Evolutionary conservation across 2,329 filamentous ascomycete genomes (phyloP).

Genomic region (Ceratocystis harringtonii): DNA sequence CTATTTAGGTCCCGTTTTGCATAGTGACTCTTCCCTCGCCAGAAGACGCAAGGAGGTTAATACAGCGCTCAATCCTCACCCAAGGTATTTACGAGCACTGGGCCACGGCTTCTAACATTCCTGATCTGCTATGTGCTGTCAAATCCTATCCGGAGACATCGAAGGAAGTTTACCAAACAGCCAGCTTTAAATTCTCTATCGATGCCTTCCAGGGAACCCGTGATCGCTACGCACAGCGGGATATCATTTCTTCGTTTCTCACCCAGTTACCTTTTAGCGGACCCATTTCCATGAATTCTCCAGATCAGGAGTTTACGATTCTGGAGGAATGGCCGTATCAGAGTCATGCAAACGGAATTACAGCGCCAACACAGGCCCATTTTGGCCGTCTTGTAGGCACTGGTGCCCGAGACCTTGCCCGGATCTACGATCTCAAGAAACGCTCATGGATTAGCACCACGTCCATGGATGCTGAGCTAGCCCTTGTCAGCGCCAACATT

Average conservation of each 20-base stretch:
- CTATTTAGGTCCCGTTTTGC: constrained; percentile 65
- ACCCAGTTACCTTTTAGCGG: constrained; percentile 64
- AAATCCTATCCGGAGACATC: neutral
- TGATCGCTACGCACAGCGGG: constrained; percentile 44
- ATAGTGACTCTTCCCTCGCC: constrained; percentile 54
- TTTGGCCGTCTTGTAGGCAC: constrained; percentile 57
- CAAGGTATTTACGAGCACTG: constrained; percentile 82
- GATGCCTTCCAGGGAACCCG: constrained; percentile 71
- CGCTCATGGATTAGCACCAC: constrained; percentile 87
- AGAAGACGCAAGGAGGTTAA: constrained; percentile 48
- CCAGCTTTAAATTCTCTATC: constrained; percentile 69
- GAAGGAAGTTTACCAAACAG: constrained; percentile 37
- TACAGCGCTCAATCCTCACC: constrained; percentile 63
- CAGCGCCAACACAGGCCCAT: constrained; percentile 27
- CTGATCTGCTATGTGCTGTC: constrained; percentile 44
- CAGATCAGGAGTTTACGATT: constrained; percentile 61
- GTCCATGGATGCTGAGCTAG: constrained; percentile 91
- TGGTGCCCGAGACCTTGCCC: constrained; percentile 51
- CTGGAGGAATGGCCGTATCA: constrained; percentile 65
- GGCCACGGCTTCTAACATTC: constrained; percentile 55
- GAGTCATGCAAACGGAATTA: constrained; percentile 39
- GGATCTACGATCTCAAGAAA: constrained; percentile 81
- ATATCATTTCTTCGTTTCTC: constrained; percentile 64
- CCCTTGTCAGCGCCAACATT: constrained; percentile 82
- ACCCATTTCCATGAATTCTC: constrained; percentile 57